Evolutionary conservation across 148 eudicot genomes (phyloP).

Genomic region (Chenopodium suecicum): DNA sequence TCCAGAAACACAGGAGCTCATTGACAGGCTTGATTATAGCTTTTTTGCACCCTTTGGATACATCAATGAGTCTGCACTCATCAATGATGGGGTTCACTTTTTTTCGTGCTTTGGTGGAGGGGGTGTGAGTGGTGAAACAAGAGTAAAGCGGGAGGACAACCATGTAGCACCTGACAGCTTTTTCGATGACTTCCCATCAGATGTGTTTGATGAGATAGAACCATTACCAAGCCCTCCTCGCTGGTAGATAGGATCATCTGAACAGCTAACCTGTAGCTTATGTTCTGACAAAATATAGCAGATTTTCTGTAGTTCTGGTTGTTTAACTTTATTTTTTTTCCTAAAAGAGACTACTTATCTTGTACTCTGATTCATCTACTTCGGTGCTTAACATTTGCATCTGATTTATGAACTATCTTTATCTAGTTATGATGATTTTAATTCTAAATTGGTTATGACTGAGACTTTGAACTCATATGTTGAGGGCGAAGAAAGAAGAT

Average conservation of each 20-base stretch:
- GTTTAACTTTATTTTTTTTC: background rate
- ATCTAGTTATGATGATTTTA: background rate
- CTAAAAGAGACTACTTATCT: background rate
- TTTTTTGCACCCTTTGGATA: constrained; percentile 36
- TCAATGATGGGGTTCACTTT: constrained; percentile 22
- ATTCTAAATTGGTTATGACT: background rate
- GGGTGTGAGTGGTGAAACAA: background rate
- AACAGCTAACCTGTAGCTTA: background rate
- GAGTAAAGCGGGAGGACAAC: constrained; percentile 25
- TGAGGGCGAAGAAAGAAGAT: background rate
- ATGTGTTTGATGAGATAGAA: constrained; percentile 69
- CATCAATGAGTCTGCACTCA: constrained; percentile 17
- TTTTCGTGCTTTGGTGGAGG: constrained; percentile 35
- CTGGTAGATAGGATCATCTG: constrained; percentile 31
- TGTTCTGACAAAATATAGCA: constrained; percentile 14
- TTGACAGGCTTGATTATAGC: constrained; percentile 33
- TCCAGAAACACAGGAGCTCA: constrained; percentile 35
- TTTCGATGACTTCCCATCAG: constrained; percentile 76
- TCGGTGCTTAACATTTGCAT: background rate
- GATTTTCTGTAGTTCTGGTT: background rate
- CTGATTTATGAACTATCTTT: background rate
- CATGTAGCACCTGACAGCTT: constrained; percentile 45
- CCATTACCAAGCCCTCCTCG: constrained; percentile 63
- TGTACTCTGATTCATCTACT: background rate
- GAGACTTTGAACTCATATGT: background rate